These are phyloP conservation scores for Corchorus capsularis DNA, from an alignment of 345 rosid genomes.

Conservation along the genomic window DNA sequence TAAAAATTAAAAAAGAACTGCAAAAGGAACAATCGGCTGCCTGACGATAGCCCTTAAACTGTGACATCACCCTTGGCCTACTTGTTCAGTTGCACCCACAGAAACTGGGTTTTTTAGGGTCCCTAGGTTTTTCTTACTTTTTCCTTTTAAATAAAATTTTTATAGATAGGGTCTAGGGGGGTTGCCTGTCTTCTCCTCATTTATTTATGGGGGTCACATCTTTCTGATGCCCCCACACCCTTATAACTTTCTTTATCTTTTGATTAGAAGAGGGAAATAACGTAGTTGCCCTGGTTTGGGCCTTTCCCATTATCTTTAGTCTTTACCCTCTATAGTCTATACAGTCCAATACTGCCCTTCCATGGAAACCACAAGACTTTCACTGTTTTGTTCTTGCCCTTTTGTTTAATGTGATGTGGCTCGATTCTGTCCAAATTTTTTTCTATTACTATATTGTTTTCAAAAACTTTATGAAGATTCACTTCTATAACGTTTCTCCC, in stretches of 20 bases:
- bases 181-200: constrained; percentile 2
- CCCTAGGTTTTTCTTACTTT: constrained; percentile 5
- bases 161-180: background rate
- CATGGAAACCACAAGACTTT: background rate
- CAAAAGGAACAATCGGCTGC: constrained; percentile 38
- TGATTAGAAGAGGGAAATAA: no score
- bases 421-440: background rate
- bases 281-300: background rate
- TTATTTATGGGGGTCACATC: constrained; percentile 25
- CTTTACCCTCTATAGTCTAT: no score
- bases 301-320: no score
- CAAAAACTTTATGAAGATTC: background rate
- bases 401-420: background rate
- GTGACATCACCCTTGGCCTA: constrained; percentile 21
- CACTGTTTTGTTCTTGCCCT: background rate
- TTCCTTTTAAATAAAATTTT: background rate
- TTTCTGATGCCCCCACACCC: background rate
- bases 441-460: background rate
- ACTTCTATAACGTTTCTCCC: background rate
- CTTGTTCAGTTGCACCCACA: background rate
- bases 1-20: constrained; percentile 17
- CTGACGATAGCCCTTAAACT: constrained; percentile 11
- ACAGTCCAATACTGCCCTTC: background rate
- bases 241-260: background rate
- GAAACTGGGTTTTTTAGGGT: constrained; percentile 16